Conservation (phyloP, 1,284 basidiomycete species). For the Microbotryomycetes sp. region DNA sequence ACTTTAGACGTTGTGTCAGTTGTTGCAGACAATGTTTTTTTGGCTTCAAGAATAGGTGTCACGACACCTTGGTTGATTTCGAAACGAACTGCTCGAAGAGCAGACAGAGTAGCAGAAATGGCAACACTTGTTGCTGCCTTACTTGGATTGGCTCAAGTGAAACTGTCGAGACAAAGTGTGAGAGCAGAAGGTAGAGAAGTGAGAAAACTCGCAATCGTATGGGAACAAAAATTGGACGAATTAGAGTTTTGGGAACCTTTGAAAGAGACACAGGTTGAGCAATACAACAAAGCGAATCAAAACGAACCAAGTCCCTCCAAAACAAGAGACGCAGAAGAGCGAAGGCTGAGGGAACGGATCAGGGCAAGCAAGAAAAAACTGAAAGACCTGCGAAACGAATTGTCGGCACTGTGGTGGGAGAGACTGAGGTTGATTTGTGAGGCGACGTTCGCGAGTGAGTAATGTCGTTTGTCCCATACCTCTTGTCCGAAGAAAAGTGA, state of each 20-base stretch:
- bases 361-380: slow-evolving; percentile 4
- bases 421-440: slow-evolving; percentile 9
- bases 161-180: neutral
- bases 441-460: slow-evolving; percentile 21
- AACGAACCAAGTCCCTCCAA: neutral
- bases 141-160: neutral
- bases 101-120: slow-evolving; percentile 10
- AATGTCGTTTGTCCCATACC: neutral
- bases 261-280: neutral
- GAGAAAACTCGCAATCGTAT: neutral
- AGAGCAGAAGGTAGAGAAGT: neutral
- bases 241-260: slow-evolving; percentile 15
- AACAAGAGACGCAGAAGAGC: neutral
- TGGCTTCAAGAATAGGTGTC: slow-evolving; percentile 9
- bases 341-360: slow-evolving; percentile 4
- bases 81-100: neutral
- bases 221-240: slow-evolving; percentile 13
- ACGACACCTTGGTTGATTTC: neutral
- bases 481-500: no score
- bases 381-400: slow-evolving; percentile 1
- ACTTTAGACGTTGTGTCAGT: slow-evolving; percentile 8
- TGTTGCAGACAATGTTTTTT: slow-evolving; percentile 20
- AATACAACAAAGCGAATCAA: neutral
- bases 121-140: slow-evolving; percentile 1
- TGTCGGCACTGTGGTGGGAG: slow-evolving; percentile 16